phyloP scores from a whole-genome alignment of 768 basidiomycete species.

The Dentipellis sp. region DNA sequence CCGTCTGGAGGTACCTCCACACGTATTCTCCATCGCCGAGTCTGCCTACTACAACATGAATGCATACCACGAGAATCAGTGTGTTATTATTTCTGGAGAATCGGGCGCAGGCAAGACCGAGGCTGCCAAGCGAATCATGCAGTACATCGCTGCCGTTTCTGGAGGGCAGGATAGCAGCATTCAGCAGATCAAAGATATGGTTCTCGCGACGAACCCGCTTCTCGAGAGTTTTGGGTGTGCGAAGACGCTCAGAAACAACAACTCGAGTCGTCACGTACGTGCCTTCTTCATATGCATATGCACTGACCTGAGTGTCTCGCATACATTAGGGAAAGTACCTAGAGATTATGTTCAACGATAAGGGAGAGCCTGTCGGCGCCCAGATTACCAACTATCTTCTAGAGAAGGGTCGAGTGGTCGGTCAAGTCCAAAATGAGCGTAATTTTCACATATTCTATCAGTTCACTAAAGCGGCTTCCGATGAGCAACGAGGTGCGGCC shows the following conservation, averaged over 20 bases:
- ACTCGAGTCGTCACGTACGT: constrained; percentile 94
- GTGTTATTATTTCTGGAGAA: constrained; percentile 98
- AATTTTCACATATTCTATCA: constrained; percentile 99
- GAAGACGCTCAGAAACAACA: constrained; percentile 97
- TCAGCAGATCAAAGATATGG: constrained; percentile 99
- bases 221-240: constrained; percentile 98
- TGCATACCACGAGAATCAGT: constrained; percentile 98
- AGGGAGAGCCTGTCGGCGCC: constrained; percentile 92
- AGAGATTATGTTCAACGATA: constrained; percentile 96
- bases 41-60: constrained; percentile 99
- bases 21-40: constrained; percentile 97
- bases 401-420: constrained; percentile 95
- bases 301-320: constrained; percentile 14
- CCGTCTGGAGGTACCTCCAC: constrained; percentile 93
- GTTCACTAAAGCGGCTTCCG: constrained; percentile 91
- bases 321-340: constrained; percentile 84
- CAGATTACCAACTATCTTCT: constrained; percentile 98
- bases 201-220: constrained; percentile 93
- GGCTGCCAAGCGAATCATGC: constrained; percentile 99
- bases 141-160: constrained; percentile 96
- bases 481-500: constrained; percentile 71
- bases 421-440: constrained; percentile 92
- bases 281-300: neutral
- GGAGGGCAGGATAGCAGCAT: constrained; percentile 85
- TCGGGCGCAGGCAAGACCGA: constrained; percentile 99